Base-by-base conservation (phyloP, 2,329 filamentous ascomycete genomes). In the Neonectria punicea region DNA sequence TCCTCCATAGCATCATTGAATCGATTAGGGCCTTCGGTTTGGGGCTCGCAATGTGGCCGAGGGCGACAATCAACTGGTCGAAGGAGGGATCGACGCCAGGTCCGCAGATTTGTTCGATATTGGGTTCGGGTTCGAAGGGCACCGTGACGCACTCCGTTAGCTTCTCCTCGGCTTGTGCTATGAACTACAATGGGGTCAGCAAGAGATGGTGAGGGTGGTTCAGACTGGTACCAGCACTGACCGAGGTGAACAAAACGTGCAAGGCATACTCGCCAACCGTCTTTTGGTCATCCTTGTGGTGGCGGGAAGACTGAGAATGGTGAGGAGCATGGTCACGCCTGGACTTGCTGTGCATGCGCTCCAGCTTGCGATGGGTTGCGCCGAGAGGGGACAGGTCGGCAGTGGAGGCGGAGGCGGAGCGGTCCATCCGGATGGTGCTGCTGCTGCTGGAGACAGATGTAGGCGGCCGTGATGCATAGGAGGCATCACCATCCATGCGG, bases 191-290 rank as follows among this genome's bases (percentile, higher is more conserved):
- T 22, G 43, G 57, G 46, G 67, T 75, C 39, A 75, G 69, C 58
- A 46, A 58, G 25, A 34, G 41, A 53, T 13, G 25, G 28, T 36
- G 28, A 14, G 25, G 5, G 47, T 41, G 43, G 18, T 11, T 41
- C 44, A 39, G 30, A 20, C 7, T 61, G 54, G 59, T 60, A 83
- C 7, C 61, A 55, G 59, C 60, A 83, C 88, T 80, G 79, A 93
- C 91, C 66, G 94, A 94, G 70, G 96, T 98, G 80, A 98, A 98
- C 47, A 99, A 84, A 73, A 98, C 95, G 80, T 98, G 95, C 66
- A 99, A 84, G 20, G 96, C 96, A 86, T 97, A 98, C 83, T 99
- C 96, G 60, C 94, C 94, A n/a, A 98, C 94, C 0, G 94, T 98
- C 80, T 95, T 97, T 69, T 92, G 88, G 68, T 97, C 93, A 58